Base-by-base conservation (phyloP, 495 filamentous ascomycete species). In the Cryomyces minteri region DNA sequence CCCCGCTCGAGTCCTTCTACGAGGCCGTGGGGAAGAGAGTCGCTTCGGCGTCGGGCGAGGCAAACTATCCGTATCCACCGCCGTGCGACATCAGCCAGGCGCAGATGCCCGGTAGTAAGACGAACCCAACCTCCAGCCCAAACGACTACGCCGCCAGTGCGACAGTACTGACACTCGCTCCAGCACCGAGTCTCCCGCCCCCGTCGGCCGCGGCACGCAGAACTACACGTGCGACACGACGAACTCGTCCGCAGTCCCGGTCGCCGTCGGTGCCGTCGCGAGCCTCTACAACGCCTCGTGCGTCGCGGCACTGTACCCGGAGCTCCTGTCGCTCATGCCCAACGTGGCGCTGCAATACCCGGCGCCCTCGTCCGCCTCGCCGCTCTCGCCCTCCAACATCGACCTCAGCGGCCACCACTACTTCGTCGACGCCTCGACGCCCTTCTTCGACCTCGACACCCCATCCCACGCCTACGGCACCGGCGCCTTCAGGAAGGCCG, bases 241-340 rank as follows among this genome's bases (percentile, higher is more conserved):
- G 51, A 55, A 72, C 4, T 60, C 67, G 1, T 70, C 76, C 0
- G 57, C 62, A 0, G 45, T 48, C 1, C 88, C 88, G n/a, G 58
- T 57, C 4, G 61, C 76, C 12, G 58, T 70, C 37, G 90, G 90
- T 48, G 90, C 90, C 44, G 59, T 84, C 12, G 90, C 90, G 40
- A 77, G 70, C 28, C 84, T 98, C 49, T 95, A 79, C 77, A 82
- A 98, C 63, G 79, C 73, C 39, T 80, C 80, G 42, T 98, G 88
- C 67, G 56, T 84, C 29, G 81, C 82, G 6, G 68, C 76, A 32
- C 67, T 72, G 48, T 70, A 70, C 49, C 77, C 81, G 3, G 71
- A 75, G 43, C 62, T 88, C 6, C 62, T 87, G 63, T 82, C 39
- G 58, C 64, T 14, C 55, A 54, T 47, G 49, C 66, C 74, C 12